Percentiles rank a stretch among this genome's conserved stretches.
phyloP scores from a whole-genome alignment of 73 alveolate species.

The Loxodes magnus region DNA sequence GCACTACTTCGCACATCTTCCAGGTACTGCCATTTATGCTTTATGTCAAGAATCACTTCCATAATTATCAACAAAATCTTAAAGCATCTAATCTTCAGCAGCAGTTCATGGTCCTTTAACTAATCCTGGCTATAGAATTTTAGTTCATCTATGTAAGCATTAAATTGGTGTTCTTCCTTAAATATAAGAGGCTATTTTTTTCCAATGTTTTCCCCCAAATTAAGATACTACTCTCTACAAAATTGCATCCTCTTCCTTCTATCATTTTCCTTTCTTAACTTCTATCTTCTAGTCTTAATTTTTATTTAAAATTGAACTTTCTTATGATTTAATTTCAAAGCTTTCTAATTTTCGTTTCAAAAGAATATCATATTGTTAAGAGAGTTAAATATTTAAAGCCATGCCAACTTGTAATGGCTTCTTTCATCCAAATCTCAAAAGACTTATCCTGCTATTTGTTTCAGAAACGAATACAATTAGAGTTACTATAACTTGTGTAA shows the following conservation, averaged over 20 bases:
- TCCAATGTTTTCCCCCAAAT: constrained; percentile 55
- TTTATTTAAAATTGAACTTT: too few relatives aligned
- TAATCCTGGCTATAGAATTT: constrained; percentile 68
- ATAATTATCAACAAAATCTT: constrained; percentile 52
- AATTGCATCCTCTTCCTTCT: constrained; percentile 13
- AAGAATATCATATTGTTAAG: too few relatives aligned
- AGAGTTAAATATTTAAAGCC: too few relatives aligned
- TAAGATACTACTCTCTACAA: constrained; percentile 9
- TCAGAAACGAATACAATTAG: too few relatives aligned
- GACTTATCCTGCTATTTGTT: too few relatives aligned
- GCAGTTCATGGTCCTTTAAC: constrained; percentile 79
- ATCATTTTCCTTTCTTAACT: constrained; percentile 12
- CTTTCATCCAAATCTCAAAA: too few relatives aligned
- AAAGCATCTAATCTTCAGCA: constrained; percentile 50
- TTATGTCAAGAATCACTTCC: constrained; percentile 66
- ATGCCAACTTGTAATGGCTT: too few relatives aligned
- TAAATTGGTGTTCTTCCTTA: constrained; percentile 64
- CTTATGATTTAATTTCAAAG: too few relatives aligned
- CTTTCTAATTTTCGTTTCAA: too few relatives aligned
- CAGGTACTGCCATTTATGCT: constrained; percentile 48
- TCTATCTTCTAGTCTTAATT: too few relatives aligned
- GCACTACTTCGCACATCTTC: constrained; percentile 90
- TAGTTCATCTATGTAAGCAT: constrained; percentile 76
- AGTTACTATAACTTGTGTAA: too few relatives aligned
- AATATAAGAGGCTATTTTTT: constrained; percentile 35